Evolutionary conservation across 306 rosid genomes (phyloP).

Genomic region (Fragaria vesca): DNA sequence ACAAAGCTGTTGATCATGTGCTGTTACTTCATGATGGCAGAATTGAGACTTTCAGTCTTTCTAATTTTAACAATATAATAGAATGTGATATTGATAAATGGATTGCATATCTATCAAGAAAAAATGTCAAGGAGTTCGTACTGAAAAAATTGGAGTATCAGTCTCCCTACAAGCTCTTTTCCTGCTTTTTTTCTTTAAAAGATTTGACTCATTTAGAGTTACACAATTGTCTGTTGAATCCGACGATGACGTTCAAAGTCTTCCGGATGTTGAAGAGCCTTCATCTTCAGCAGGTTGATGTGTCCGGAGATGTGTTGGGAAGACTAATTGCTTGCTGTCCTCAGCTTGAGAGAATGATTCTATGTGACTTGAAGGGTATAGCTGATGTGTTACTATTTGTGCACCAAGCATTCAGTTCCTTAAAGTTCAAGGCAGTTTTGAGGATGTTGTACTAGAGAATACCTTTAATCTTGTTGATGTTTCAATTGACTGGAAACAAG

Average conservation of each 20-base stretch:
- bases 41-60: conserved; percentile 47
- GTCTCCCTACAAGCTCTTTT: conserved; percentile 35
- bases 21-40: conserved; percentile 51
- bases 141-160: conserved; percentile 51
- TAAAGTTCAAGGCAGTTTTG: conserved; percentile 40
- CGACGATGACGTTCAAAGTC: conserved; percentile 41
- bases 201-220: conserved; percentile 46
- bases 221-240: conserved; percentile 46
- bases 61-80: conserved; percentile 34
- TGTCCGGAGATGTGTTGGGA: neutral
- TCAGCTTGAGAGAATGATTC: neutral
- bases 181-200: conserved; percentile 45
- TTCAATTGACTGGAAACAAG: conserved; percentile 24
- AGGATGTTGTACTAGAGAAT: conserved; percentile 38
- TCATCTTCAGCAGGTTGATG: conserved; percentile 33
- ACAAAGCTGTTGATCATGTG: conserved; percentile 37
- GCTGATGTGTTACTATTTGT: neutral
- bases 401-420: neutral
- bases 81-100: conserved; percentile 47
- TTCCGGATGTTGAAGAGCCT: conserved; percentile 54
- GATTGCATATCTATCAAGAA: conserved; percentile 44
- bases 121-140: conserved; percentile 43
- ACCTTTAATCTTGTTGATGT: conserved; percentile 45
- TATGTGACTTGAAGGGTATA: neutral
- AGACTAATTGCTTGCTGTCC: neutral